phyloP scores from a whole-genome alignment of 768 basidiomycete genomes.

The Suillus placidus region DNA sequence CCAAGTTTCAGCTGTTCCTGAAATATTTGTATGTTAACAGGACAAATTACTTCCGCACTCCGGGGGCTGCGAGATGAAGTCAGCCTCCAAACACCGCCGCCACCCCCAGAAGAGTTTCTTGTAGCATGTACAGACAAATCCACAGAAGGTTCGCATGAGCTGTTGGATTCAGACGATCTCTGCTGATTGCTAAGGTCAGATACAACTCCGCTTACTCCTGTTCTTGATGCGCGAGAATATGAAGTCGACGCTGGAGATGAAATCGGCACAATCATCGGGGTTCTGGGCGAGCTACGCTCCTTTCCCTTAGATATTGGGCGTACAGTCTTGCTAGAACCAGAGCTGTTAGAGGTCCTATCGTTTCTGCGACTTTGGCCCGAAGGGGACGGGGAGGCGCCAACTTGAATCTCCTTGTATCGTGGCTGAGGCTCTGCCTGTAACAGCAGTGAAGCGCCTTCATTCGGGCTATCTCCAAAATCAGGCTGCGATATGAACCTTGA shows the following conservation, averaged over 20 bases:
- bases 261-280: neutral
- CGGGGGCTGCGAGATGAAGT: constrained; percentile 44
- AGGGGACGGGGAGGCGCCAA: neutral
- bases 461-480: neutral
- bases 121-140: constrained; percentile 13
- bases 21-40: constrained; percentile 32
- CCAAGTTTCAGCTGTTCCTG: constrained; percentile 34
- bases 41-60: constrained; percentile 34
- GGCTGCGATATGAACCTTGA: neutral
- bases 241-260: neutral
- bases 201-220: neutral
- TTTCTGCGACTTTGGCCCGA: neutral
- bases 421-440: neutral
- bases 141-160: constrained; percentile 9
- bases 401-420: too few relatives aligned
- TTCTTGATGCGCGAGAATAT: neutral
- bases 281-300: neutral
- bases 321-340: constrained; percentile 1
- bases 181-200: neutral
- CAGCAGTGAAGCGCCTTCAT: neutral
- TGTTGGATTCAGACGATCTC: neutral
- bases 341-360: neutral
- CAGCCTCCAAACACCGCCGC: constrained; percentile 39
- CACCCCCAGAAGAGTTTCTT: constrained; percentile 14
- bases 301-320: neutral